phyloP scores from a whole-genome alignment of 805 yeast genomes.

The Spathaspora sp. region DNA sequence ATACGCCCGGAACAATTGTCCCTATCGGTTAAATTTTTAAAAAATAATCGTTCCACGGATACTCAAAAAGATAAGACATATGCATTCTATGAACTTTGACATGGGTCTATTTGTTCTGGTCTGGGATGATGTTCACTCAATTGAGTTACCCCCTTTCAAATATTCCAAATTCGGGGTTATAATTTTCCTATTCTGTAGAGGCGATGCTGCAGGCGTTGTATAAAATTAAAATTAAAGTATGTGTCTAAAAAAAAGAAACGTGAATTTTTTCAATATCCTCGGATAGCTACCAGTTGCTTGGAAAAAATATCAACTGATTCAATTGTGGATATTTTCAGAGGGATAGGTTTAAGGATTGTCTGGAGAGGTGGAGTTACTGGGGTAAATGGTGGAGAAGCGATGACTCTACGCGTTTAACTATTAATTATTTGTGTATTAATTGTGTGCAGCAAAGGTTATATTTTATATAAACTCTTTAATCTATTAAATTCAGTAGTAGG shows the following conservation, averaged over 20 bases:
- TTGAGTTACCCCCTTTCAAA: not conserved
- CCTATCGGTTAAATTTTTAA: not conserved
- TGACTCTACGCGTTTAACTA: not conserved
- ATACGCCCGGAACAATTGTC: not conserved
- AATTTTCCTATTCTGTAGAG: not conserved
- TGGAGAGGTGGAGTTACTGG: not conserved
- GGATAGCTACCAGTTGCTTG: not conserved
- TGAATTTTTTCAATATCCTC: not conserved
- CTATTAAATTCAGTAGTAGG: conserved; percentile 40
- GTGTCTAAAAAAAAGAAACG: not conserved
- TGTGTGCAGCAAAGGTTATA: conserved; percentile 5
- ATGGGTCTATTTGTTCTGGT: too few relatives aligned
- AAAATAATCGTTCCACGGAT: not conserved
- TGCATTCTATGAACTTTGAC: too few relatives aligned
- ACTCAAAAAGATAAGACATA: not conserved
- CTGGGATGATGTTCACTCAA: not conserved
- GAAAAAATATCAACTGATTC: too few relatives aligned
- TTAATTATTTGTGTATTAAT: not conserved
- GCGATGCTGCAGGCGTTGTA: too few relatives aligned
- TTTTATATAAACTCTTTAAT: conserved; percentile 40
- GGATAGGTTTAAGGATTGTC: too few relatives aligned
- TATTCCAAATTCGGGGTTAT: not conserved
- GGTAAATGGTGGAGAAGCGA: not conserved
- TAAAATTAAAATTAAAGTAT: too few relatives aligned
- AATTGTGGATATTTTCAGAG: too few relatives aligned